Base-by-base conservation (phyloP, 2,329 filamentous ascomycete genomes). In the Sarocladiaceae sp. region DNA sequence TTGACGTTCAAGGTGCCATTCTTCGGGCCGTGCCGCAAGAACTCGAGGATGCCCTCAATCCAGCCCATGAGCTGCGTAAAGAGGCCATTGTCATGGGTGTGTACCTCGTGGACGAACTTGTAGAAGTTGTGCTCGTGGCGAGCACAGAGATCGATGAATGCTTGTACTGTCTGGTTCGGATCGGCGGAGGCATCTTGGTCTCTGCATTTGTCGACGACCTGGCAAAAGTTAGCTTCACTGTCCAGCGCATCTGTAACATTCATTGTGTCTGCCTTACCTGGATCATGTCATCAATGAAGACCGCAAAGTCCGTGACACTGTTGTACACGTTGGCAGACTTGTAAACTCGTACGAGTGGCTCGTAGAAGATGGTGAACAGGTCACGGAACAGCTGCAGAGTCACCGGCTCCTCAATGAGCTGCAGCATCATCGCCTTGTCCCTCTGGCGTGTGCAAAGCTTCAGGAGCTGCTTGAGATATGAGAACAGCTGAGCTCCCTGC, bases 271-370 rank as follows among this genome's bases (percentile, higher is more conserved):
- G 15, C 49, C 13, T 26, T 12, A 92, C 90, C 63, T 83, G 80
- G 60, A 97, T 96, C 66, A 92, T 88, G 66, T 99, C 94, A 63
- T 97, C 91, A 51, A 94, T 83, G 62, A 99, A 99, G 35, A 84
- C 78, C 1, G 93, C 88, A 72, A 99, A 97, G 68, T 99, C 94
- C 1, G 93, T 97, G 55, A 99, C 93, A 64, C 89, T 95, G 74
- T 85, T 94, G 77, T 97, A 97, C 23, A 99, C 93, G 61, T 97
- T 99, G 58, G 94, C 94, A 18, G 92, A 96, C 72, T 97, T 99
- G 78, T 99, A 99, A 0, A 99, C 94, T 46, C 94, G 83, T 15
- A 99, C 90, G 20, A 99, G 83, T 0, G 94, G 94, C 66, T 99
- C 94, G 71, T 99, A 99, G 73, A 99, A 99, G 65, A 99, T 97